Percentiles rank a stretch among this genome's conserved stretches.
These are phyloP conservation scores for Mitosporidium daphniae DNA, from an alignment of 371 early-diverging fungal species.

Conservation along the genomic window DNA sequence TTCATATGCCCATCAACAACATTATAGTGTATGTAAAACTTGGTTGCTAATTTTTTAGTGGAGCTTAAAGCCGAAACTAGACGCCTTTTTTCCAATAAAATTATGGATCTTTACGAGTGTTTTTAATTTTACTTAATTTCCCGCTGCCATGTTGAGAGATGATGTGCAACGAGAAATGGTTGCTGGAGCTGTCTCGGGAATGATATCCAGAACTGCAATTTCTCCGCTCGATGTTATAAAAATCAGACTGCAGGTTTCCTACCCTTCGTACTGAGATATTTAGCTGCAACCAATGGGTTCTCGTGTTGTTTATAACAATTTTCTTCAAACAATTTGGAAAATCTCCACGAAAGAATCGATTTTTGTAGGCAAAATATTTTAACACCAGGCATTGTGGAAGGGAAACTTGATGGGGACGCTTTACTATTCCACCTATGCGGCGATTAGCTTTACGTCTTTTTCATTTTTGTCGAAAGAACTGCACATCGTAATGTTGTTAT, in stretches of 20 bases:
- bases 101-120: too few relatives aligned
- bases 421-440: slow-evolving; percentile 48
- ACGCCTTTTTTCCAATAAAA: too few relatives aligned
- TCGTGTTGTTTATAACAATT: too few relatives aligned
- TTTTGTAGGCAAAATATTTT: slow-evolving; percentile 8
- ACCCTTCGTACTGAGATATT: neutral
- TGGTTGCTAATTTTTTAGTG: slow-evolving; percentile 3
- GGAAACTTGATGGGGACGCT: slow-evolving; percentile 62
- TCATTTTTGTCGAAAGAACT: slow-evolving; percentile 5
- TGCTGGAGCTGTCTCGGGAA: slow-evolving; percentile 6
- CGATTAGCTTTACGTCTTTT: slow-evolving; percentile 7
- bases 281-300: too few relatives aligned
- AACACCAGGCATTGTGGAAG: slow-evolving; percentile 35
- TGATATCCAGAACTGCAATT: slow-evolving; percentile 15
- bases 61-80: slow-evolving; percentile 10
- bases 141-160: too few relatives aligned
- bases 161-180: too few relatives aligned
- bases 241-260: slow-evolving; percentile 25
- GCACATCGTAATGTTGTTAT: neutral
- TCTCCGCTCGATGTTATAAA: slow-evolving; percentile 69
- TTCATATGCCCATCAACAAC: slow-evolving; percentile 95
- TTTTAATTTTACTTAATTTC: too few relatives aligned
- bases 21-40: slow-evolving; percentile 28
- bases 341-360: slow-evolving; percentile 29
- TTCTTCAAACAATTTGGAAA: too few relatives aligned